Evolutionary conservation across 208 protist genomes (phyloP), one percentile per base, ranked within the genome.

Genomic region (Trypanosoma vivax): DNA sequence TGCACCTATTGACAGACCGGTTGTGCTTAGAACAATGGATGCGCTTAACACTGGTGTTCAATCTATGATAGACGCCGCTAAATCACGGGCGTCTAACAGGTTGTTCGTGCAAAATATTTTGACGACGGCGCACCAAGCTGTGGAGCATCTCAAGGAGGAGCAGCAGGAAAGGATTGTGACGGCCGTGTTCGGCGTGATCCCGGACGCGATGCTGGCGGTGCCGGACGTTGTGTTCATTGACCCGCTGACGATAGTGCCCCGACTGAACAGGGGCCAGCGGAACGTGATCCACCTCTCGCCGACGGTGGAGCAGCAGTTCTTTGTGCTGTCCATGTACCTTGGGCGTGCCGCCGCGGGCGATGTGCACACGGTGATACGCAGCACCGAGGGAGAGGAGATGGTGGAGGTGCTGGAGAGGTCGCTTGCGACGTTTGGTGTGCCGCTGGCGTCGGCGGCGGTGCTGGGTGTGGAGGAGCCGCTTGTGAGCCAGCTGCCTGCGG

Each of bases 401-500:
- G 39, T 24, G 39, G 39, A 21, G 16, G n/a, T 18, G n/a, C 10
- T 43, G 39, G 5, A 19, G 39, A 43, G 23, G 39, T 24, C 49
- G 0, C n/a, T 56, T 0, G 25, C 33, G 28, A 56, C 49, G 29
- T 56, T 56, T 51, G 60, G 19, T 28, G 11, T 14, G 14, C 27
- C 50, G 23, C 35, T 66, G 38, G 9, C 0, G 7, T 56, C 59
- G 3, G n/a, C 31, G 10, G 14, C 14, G n/a, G 19, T 52, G 21
- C 42, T 65, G 31, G 24, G 9, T 10, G 28, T n/a, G 19, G 25
- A 23, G 24, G 40, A 33, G 1, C 1, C 18, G 1, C 23, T 50
- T 7, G 29, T 38, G 27, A 24, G 29, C 21, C 9, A 23, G 3
- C 6, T 52, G 27, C 50, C 59, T 16, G 1, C 18, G 0, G 14